Evolutionary conservation across 1,284 basidiomycete genomes (phyloP), one percentile per base, ranked within the genome.

Genomic region (Ustilago cynodontis): DNA sequence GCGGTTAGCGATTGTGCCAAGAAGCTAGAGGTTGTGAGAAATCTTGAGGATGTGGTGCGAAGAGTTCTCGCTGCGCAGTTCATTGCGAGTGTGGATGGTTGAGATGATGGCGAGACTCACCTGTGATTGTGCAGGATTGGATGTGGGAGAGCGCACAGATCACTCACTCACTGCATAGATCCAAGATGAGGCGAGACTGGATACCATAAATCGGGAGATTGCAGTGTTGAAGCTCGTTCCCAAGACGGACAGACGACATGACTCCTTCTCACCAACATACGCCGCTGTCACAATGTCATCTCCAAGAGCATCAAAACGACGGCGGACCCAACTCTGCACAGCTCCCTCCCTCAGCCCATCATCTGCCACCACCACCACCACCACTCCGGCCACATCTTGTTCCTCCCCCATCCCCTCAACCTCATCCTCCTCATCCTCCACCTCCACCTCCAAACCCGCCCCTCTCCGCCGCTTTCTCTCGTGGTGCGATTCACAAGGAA

Each of bases 391-490:
- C 10, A 58, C 65, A 24, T 73, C 71, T 1, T 31, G n/a, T n/a
- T 65, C 63, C 13, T 41, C 62, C 6, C 28, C 53, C 1, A 26
- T 56, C 8, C 45, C 35, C 24, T 4, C 35, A 1, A 13, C 16
- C 6, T 41, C 50, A 1, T 47, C 26, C 24, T 29, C 59, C 1
- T 8, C 43, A 4, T 16, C 37, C 4, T 20, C 39, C 20, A n/a
- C 26, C 14, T 22, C 33, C 2, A 43, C 8, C 29, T 14, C 45
- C 16, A 5, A 3, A 28, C 47, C 59, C 0, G 14, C 35, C 6
- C 26, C 41, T 3, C 52, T 74, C 11, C 10, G 31, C 5, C 51
- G 52, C 41, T 75, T 75, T 41, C 59, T 70, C 31, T 16, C 24
- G 26, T 76, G 73, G 73, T 64, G 67, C 29, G 14, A 11, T 14